phyloP scores from a whole-genome alignment of 805 yeast species.

The Candida chilensis region DNA sequence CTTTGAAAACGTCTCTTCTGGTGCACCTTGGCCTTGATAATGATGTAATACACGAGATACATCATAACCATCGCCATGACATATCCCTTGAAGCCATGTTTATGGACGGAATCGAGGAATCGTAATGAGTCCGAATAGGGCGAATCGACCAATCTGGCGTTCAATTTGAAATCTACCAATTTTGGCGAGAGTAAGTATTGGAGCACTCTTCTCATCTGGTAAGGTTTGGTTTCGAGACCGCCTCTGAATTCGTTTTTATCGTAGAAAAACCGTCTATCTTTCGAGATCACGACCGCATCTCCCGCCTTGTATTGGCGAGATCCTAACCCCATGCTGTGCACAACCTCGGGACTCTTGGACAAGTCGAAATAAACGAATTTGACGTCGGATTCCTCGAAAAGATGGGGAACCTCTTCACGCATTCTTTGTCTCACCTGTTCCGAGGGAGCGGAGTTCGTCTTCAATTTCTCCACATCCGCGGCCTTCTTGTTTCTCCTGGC shows the following conservation, averaged over 20 bases:
- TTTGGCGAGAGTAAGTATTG: slow-evolving; percentile 22
- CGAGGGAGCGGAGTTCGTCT: slow-evolving; percentile 30
- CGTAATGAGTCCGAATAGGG: slow-evolving; percentile 29
- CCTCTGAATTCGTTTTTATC: slow-evolving; percentile 17
- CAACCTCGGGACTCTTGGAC: slow-evolving; percentile 18
- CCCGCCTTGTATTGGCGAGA: slow-evolving; percentile 15
- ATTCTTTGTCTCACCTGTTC: slow-evolving; percentile 35
- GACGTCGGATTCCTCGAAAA: slow-evolving; percentile 30
- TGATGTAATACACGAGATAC: no score
- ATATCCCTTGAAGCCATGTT: slow-evolving; percentile 35
- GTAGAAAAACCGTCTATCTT: slow-evolving; percentile 20
- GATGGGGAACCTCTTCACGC: slow-evolving; percentile 39
- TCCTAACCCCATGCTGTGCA: slow-evolving; percentile 20
- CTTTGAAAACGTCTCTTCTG: no score
- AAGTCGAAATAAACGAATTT: slow-evolving; percentile 45
- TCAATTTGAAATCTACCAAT: slow-evolving; percentile 18
- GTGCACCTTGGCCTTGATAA: no score
- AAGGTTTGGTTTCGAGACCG: slow-evolving; percentile 17
- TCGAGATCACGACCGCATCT: slow-evolving; percentile 25
- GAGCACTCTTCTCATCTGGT: slow-evolving; percentile 14
- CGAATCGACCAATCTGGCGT: slow-evolving; percentile 25
- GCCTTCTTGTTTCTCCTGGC: slow-evolving; percentile 24
- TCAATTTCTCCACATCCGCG: slow-evolving; percentile 31
- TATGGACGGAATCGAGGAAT: slow-evolving; percentile 34
- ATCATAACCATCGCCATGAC: no score